phyloP scores from a whole-genome alignment of 441 rosid genomes.

The Euphorbia celastroides region DNA sequence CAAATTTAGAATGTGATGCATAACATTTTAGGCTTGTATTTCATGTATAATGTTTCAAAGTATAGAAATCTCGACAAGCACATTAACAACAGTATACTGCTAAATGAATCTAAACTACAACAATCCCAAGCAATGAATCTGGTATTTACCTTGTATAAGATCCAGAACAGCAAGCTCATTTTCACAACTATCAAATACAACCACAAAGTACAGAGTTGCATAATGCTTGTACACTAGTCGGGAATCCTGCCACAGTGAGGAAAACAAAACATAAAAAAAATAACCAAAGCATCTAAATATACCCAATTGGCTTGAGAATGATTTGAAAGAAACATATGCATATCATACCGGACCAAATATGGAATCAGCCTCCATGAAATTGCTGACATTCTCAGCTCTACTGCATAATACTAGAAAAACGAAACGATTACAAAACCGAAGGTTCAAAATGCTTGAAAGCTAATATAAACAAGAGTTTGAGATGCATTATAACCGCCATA shows the following conservation, averaged over 20 bases:
- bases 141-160: slow-evolving; percentile 85
- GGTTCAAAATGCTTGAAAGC: not conserved
- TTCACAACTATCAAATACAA: slow-evolving; percentile 78
- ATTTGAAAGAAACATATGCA: not conserved
- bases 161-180: slow-evolving; percentile 97
- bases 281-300: not conserved
- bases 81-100: not conserved
- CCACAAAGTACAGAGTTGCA: slow-evolving; percentile 85
- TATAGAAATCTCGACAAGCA: not conserved
- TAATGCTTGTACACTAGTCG: slow-evolving; percentile 87
- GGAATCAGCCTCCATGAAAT: slow-evolving; percentile 73
- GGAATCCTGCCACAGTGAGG: slow-evolving; percentile 44
- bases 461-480: not conserved
- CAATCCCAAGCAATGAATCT: too few species aligned
- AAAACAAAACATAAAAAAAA: not conserved
- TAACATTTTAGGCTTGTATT: not conserved
- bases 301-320: not conserved
- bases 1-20: not conserved
- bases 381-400: slow-evolving; percentile 92
- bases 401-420: slow-evolving; percentile 55
- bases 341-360: slow-evolving; percentile 79
- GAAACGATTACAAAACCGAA: slow-evolving; percentile 8
- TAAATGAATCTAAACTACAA: too few species aligned
- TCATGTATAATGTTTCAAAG: not conserved
- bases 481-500: slow-evolving; percentile 43